Conservation (phyloP, 2,329 filamentous ascomycete species). For the Ambrosiella beaveri region DNA sequence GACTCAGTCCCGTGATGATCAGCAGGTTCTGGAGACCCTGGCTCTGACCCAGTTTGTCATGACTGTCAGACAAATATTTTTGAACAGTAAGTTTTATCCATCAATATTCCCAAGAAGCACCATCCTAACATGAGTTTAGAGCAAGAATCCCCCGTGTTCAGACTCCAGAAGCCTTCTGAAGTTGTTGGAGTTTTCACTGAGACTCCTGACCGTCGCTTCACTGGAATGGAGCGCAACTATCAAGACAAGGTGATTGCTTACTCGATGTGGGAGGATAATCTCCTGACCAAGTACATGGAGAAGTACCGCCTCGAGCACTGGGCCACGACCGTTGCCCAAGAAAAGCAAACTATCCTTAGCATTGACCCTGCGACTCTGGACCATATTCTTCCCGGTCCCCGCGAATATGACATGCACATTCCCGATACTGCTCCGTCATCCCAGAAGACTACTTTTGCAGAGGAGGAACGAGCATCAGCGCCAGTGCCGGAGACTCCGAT, state of each 20-base stretch:
- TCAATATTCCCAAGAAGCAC: not conserved
- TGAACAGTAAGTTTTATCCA: slow-evolving; percentile 37
- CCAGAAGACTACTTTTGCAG: not conserved
- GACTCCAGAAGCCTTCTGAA: slow-evolving; percentile 33
- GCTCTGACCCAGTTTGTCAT: slow-evolving; percentile 49
- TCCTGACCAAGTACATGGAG: slow-evolving; percentile 46
- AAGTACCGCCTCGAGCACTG: slow-evolving; percentile 55
- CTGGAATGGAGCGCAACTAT: slow-evolving; percentile 42
- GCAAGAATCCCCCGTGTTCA: slow-evolving; percentile 24
- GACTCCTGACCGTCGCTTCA: slow-evolving; percentile 42
- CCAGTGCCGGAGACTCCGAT: not conserved
- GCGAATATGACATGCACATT: not conserved
- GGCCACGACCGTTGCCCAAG: slow-evolving; percentile 27
- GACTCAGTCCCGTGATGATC: slow-evolving; percentile 56
- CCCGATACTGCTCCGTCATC: slow-evolving; percentile 1
- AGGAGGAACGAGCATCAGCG: not conserved
- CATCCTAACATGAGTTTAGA: slow-evolving; percentile 22
- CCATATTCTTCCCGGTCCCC: not conserved
- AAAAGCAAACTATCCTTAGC: slow-evolving; percentile 22
- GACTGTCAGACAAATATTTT: slow-evolving; percentile 47
- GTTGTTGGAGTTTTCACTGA: slow-evolving; percentile 43
- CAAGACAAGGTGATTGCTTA: slow-evolving; percentile 52
- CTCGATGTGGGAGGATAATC: slow-evolving; percentile 53
- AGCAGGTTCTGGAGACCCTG: slow-evolving; percentile 44
- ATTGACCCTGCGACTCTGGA: slow-evolving; percentile 18